Conservation (phyloP, 192 early-diverging fungal genomes). For the Coemansia aciculifera region DNA sequence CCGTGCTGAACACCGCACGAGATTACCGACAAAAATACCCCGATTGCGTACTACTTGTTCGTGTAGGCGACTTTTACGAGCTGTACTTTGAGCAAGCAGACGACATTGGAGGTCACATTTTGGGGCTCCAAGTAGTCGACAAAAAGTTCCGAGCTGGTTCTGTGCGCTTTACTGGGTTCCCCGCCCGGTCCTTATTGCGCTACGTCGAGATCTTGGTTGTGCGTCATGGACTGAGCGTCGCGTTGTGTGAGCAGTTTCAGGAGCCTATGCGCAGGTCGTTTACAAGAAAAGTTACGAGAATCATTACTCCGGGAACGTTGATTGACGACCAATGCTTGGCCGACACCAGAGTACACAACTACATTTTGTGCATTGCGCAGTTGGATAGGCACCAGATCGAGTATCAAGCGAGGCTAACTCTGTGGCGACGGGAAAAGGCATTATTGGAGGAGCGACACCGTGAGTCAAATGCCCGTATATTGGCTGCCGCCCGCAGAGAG, state of each 20-base stretch:
- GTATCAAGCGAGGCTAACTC: not conserved
- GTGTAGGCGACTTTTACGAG: constrained; percentile 84
- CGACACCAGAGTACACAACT: constrained; percentile 68
- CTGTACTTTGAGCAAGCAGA: constrained; percentile 74
- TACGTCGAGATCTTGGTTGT: constrained; percentile 69
- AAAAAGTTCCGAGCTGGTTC: constrained; percentile 62
- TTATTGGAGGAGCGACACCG: not conserved
- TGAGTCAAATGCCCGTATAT: not conserved
- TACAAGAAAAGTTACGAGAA: constrained; percentile 68
- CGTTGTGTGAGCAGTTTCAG: constrained; percentile 70
- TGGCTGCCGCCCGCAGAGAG: constrained; percentile 11
- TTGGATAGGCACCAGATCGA: constrained; percentile 16
- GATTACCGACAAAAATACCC: constrained; percentile 62
- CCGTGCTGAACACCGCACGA: constrained; percentile 54
- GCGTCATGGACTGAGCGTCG: constrained; percentile 61
- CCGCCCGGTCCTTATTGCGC: constrained; percentile 60
- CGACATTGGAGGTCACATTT: constrained; percentile 58
- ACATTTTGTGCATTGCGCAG: constrained; percentile 65
- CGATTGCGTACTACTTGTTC: constrained; percentile 66
- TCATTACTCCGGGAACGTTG: constrained; percentile 85
- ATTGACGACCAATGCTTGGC: constrained; percentile 73
- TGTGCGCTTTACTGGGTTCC: constrained; percentile 74
- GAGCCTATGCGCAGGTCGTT: constrained; percentile 54
- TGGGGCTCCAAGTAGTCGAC: constrained; percentile 70
- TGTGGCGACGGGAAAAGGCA: constrained; percentile 12